Conservation (phyloP, 208 protist genomes). For the Leishmania lainsoni region DNA sequence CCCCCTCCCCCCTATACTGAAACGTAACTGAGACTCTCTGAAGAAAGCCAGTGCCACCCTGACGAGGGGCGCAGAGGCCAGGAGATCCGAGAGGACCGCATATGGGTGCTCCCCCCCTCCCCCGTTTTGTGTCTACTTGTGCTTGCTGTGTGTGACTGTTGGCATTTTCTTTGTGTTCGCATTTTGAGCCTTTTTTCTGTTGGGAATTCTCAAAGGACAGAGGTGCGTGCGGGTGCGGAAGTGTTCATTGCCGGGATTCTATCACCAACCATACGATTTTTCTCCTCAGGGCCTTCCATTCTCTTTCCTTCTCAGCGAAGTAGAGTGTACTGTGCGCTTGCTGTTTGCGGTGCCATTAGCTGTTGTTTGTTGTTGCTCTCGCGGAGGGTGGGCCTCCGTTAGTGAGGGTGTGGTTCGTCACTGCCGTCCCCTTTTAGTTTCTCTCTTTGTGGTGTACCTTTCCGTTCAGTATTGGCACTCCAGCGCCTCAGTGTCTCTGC, state of each 20-base stretch:
- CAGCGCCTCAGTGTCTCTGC: neutral
- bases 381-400: neutral
- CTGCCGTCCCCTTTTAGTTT: neutral
- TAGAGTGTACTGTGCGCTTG: neutral
- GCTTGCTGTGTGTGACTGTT: neutral
- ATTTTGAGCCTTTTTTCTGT: neutral
- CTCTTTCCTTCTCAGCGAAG: neutral
- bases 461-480: neutral
- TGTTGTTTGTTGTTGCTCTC: neutral
- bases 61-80: neutral
- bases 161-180: neutral
- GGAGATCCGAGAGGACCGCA: neutral
- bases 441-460: neutral
- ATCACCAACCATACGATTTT: neutral
- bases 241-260: neutral
- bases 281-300: neutral
- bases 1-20: neutral
- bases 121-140: neutral
- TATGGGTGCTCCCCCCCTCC: neutral
- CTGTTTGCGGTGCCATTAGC: neutral
- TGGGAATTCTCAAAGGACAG: neutral
- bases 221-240: neutral
- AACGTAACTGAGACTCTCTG: neutral
- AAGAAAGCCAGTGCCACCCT: neutral
- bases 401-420: neutral